Base-by-base conservation (phyloP, 192 early-diverging fungal species). In the Backusella tarrabulga region DNA sequence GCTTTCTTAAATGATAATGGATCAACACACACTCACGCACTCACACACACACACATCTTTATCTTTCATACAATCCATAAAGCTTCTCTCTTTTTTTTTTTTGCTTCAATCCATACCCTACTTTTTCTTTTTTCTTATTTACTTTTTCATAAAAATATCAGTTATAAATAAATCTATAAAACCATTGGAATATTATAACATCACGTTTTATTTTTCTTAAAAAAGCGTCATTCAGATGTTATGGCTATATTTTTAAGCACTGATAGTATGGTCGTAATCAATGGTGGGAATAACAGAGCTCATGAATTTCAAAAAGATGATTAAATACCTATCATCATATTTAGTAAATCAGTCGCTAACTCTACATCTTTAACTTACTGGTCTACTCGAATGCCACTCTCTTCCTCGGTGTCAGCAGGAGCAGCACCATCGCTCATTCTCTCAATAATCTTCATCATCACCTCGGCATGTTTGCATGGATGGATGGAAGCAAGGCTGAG, bases 281-380 rank as follows among this genome's bases (percentile, higher is more conserved):
- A 99, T 97, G 6, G 97, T 98, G 9, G 98, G 98, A 69, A 98
- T 87, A 36, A 99, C 96, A 46, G 93, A 93, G 72, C 92, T 93
- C 92, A 99, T 97, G 77, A 99, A 99, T 85, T 99, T 98, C 75
- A 98, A 85, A 85, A 98, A 98, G 76, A 98, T 91, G 79, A 98
- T 88, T 76, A 99, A 84, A 79, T 98, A 95, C 56, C 86, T 89
- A 75, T 41, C 4, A 44, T 17, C 4, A 5, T 17, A 44, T 44
- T 44, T 44, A 44, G 42, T 19, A 0, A 12, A 44, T 17, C 42
- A 17, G 15, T 40, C 1, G 6, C 2, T 40, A 6, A 9, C 11
- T 40, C 6, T 40, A 40, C 38, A 40, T 40, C 38, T 40, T 9
- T 19, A 32, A 88, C 87, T 86, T 85, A 95, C 89, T 97, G 95